phyloP scores from a whole-genome alignment of 2,329 filamentous ascomycete genomes.

The Verticillium tricorpus region DNA sequence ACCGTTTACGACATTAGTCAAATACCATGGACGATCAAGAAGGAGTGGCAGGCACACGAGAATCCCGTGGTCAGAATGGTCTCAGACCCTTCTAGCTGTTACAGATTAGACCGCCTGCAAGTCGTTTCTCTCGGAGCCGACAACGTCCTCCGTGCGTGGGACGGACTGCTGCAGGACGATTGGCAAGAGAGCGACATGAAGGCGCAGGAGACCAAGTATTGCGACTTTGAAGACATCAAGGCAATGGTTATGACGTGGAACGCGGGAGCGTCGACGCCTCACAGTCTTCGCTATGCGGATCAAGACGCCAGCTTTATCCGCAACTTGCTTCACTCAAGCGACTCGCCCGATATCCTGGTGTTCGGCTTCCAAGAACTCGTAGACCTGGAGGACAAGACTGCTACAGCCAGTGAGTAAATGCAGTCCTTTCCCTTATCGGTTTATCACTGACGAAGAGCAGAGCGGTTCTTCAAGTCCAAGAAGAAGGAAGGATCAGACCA shows the following conservation, averaged over 20 bases:
- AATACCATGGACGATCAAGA: slow-evolving; percentile 84
- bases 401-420: slow-evolving; percentile 71
- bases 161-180: slow-evolving; percentile 87
- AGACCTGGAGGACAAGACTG: slow-evolving; percentile 93
- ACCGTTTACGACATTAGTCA: slow-evolving; percentile 84
- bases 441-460: slow-evolving; percentile 31
- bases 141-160: slow-evolving; percentile 81
- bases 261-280: slow-evolving; percentile 90
- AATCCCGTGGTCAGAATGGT: slow-evolving; percentile 75
- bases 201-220: slow-evolving; percentile 74
- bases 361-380: slow-evolving; percentile 99
- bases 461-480: slow-evolving; percentile 86
- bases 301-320: slow-evolving; percentile 75
- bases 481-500: slow-evolving; percentile 77
- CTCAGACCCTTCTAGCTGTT: slow-evolving; percentile 76
- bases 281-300: slow-evolving; percentile 66
- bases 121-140: slow-evolving; percentile 85
- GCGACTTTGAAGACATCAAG: slow-evolving; percentile 76
- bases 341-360: slow-evolving; percentile 81
- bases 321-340: slow-evolving; percentile 70
- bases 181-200: slow-evolving; percentile 94
- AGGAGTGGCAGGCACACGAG: slow-evolving; percentile 92
- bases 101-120: slow-evolving; percentile 78
- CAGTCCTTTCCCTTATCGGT: background rate
- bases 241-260: slow-evolving; percentile 92